Evolutionary conservation across 345 rosid genomes (phyloP).

Genomic region (Bruguiera parviflora): DNA sequence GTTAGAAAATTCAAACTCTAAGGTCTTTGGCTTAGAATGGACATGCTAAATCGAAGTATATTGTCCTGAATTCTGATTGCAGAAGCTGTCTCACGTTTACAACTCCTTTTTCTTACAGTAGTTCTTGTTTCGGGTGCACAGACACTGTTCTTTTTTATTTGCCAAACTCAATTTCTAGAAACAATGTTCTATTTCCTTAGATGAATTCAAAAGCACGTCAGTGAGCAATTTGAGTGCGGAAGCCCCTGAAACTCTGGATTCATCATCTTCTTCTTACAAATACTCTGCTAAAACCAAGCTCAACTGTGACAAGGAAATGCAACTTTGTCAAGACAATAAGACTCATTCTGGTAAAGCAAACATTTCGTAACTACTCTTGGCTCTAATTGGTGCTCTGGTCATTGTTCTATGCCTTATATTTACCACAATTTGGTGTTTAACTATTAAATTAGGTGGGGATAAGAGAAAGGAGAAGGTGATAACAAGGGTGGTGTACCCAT

Average conservation of each 20-base stretch:
- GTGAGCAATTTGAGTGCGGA: slow-evolving; percentile 40
- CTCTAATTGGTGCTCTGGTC: no score
- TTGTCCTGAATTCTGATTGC: no score
- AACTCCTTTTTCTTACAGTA: no score
- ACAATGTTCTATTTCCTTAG: slow-evolving; percentile 14
- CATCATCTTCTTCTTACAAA: slow-evolving; percentile 41
- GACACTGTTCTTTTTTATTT: neutral
- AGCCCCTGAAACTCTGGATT: slow-evolving; percentile 30
- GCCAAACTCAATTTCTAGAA: neutral
- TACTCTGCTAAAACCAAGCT: slow-evolving; percentile 23
- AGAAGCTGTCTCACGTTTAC: no score
- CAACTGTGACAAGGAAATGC: slow-evolving; percentile 17
- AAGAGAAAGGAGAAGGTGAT: slow-evolving; percentile 41
- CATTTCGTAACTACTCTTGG: no score
- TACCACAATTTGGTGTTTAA: neutral
- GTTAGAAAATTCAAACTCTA: no score
- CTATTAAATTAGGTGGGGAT: neutral
- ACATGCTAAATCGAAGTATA: no score
- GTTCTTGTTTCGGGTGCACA: no score
- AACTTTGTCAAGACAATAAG: slow-evolving; percentile 13
- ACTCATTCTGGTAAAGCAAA: slow-evolving; percentile 25
- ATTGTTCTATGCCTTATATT: no score
- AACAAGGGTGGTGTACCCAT: slow-evolving; percentile 75
- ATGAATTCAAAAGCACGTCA: slow-evolving; percentile 39
- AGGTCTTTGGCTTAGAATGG: no score